A percentile compares a stretch with the other conserved stretches of the same genome.
These are phyloP conservation scores for Fraxinus quadrangulata DNA, from an alignment of 257 asterid species.

Conservation along the genomic window DNA sequence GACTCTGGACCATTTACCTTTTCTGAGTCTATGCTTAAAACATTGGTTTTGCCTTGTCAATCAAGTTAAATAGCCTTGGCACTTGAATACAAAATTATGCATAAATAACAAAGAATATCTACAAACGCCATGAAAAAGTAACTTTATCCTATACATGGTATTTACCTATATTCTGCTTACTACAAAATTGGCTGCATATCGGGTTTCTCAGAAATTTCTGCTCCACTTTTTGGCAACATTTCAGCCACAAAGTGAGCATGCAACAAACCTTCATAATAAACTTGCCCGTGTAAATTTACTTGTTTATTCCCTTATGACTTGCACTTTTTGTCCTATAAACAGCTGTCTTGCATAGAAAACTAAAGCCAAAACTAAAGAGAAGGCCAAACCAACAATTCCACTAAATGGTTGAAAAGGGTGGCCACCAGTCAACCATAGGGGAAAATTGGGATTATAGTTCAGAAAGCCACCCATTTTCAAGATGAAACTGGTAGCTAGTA, in stretches of 20 bases:
- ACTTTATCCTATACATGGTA: background rate
- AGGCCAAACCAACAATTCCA: conserved; percentile 75
- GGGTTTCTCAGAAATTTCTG: conserved; percentile 10
- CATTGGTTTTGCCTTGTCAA: background rate
- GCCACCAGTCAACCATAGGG: conserved; percentile 67
- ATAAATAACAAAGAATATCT: conserved; percentile 21
- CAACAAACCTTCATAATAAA: conserved; percentile 9
- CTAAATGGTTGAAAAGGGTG: conserved; percentile 80
- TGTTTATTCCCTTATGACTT: conserved; percentile 37
- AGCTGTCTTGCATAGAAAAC: conserved; percentile 57
- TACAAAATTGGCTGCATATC: conserved; percentile 28
- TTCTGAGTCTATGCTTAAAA: too few species aligned
- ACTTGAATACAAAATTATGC: background rate
- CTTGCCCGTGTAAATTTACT: conserved; percentile 9
- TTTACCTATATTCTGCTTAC: conserved; percentile 20
- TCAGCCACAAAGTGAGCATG: background rate
- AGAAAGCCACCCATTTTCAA: conserved; percentile 63
- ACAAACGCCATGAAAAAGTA: conserved; percentile 3
- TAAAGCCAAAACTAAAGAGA: conserved; percentile 54
- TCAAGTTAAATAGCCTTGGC: background rate
- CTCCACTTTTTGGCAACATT: conserved; percentile 15
- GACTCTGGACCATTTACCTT: too few species aligned
- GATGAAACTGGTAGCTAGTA: conserved; percentile 59
- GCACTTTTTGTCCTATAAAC: conserved; percentile 28
- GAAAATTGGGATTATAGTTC: conserved; percentile 48